Conservation (phyloP, 805 yeast genomes). For the Candida golubevii region DNA sequence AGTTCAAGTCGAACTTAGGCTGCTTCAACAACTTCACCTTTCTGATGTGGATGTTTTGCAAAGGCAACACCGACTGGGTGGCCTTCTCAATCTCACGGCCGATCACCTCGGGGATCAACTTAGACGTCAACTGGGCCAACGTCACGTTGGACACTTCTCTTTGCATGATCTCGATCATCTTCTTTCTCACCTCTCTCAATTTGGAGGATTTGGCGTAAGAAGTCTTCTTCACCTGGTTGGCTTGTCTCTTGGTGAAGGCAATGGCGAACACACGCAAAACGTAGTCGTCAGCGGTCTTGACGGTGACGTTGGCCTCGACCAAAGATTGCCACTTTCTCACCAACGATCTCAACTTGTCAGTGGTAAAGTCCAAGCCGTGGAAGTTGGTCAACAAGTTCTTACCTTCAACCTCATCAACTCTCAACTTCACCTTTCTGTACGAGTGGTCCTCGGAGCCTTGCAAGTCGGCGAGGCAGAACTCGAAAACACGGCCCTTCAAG, state of each 20-base stretch:
- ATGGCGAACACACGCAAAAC: slow-evolving; percentile 93
- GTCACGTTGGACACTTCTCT: slow-evolving; percentile 95
- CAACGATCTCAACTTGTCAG: slow-evolving; percentile 95
- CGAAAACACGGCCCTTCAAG: slow-evolving; percentile 95
- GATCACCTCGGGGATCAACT: slow-evolving; percentile 97
- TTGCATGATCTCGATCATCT: slow-evolving; percentile 92
- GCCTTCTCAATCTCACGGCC: slow-evolving; percentile 98
- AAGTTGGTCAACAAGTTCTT: slow-evolving; percentile 97
- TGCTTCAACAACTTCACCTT: slow-evolving; percentile 97
- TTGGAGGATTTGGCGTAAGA: slow-evolving; percentile 97
- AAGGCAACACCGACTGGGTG: slow-evolving; percentile 91
- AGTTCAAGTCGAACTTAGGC: slow-evolving; percentile 98
- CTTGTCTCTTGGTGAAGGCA: slow-evolving; percentile 97
- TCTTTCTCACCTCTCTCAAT: slow-evolving; percentile 95
- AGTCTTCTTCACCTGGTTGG: slow-evolving; percentile 96
- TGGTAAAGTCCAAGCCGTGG: slow-evolving; percentile 98
- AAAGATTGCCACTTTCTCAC: slow-evolving; percentile 99
- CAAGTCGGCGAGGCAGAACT: slow-evolving; percentile 92
- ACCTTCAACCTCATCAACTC: slow-evolving; percentile 99
- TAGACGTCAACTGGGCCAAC: slow-evolving; percentile 92
- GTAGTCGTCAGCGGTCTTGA: slow-evolving; percentile 97
- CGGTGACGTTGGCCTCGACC: slow-evolving; percentile 97
- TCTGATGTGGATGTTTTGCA: slow-evolving; percentile 98
- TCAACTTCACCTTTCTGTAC: slow-evolving; percentile 93
- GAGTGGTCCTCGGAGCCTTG: slow-evolving; percentile 99